These are phyloP conservation scores for Nyssa sinensis DNA, from an alignment of 148 eudicot species.

Conservation along the genomic window DNA sequence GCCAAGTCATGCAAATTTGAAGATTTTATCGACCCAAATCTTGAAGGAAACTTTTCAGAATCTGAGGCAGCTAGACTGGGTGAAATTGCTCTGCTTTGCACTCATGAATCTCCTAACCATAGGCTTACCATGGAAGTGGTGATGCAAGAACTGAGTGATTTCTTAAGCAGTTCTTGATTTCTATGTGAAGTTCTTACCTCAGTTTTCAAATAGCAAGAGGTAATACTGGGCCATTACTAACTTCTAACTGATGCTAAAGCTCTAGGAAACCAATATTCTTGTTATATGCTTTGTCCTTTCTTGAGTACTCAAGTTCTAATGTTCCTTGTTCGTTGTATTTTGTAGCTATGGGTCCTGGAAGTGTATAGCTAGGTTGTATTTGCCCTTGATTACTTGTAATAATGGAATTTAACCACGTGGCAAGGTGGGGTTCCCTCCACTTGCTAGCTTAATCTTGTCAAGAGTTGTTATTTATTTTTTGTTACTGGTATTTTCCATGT, in stretches of 20 bases:
- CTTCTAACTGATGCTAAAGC: neutral
- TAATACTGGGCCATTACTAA: slow-evolving; percentile 2
- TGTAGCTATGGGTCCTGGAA: too few relatives aligned
- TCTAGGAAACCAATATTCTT: neutral
- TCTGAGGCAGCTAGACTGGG: slow-evolving; percentile 65
- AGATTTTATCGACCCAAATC: slow-evolving; percentile 63
- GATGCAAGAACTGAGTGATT: slow-evolving; percentile 55
- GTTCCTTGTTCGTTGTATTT: too few relatives aligned
- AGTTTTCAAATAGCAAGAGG: neutral
- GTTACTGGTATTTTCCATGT: neutral
- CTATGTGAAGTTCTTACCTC: neutral
- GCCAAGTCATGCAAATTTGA: slow-evolving; percentile 51
- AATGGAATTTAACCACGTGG: neutral
- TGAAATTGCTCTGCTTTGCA: slow-evolving; percentile 70
- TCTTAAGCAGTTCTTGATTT: slow-evolving; percentile 5
- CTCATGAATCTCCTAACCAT: slow-evolving; percentile 63
- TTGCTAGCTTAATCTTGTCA: neutral
- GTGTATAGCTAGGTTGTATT: too few relatives aligned
- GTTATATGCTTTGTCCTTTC: neutral
- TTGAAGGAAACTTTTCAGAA: slow-evolving; percentile 55
- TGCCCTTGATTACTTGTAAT: neutral
- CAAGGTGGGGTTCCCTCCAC: neutral
- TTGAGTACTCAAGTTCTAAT: neutral
- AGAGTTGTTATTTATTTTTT: too few relatives aligned
- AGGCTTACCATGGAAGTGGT: slow-evolving; percentile 58